These are phyloP conservation scores for Erysimum cheiranthoides DNA, from an alignment of 345 rosid species.

Conservation along the genomic window DNA sequence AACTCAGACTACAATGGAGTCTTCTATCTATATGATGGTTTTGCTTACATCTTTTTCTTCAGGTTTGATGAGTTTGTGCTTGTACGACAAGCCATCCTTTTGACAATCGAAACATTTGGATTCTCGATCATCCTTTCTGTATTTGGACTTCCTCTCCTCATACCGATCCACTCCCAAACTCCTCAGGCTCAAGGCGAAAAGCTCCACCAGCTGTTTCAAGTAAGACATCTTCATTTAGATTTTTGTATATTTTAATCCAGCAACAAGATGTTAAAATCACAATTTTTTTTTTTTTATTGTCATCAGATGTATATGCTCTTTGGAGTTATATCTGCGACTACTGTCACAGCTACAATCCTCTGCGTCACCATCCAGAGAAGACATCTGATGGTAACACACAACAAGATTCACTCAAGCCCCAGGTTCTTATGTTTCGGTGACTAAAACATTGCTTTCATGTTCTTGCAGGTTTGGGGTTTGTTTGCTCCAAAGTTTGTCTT, in stretches of 20 bases:
- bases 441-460: conserved; percentile 16
- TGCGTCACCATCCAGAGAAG: conserved; percentile 89
- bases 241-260: conserved; percentile 17
- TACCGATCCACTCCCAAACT: conserved; percentile 35
- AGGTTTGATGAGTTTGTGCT: conserved; percentile 95
- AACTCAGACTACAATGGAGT: conserved; percentile 4
- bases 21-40: conserved; percentile 3
- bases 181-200: conserved; percentile 41
- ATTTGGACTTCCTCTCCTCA: conserved; percentile 78
- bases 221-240: conserved; percentile 40
- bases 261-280: conserved; percentile 7
- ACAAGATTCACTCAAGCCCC: conserved; percentile 16
- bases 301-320: conserved; percentile 75
- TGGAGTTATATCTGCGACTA: conserved; percentile 64
- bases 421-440: conserved; percentile 10
- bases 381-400: conserved; percentile 79
- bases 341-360: conserved; percentile 65
- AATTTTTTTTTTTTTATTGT: conserved; percentile 14
- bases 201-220: conserved; percentile 57
- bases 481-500: conserved; percentile 95
- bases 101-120: conserved; percentile 86
- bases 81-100: conserved; percentile 87
- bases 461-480: conserved; percentile 92
- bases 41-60: conserved; percentile 46
- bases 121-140: conserved; percentile 82